A percentile compares a stretch with the other conserved stretches of the same genome.
These are phyloP conservation scores for Talaromyces sp. DNA, from an alignment of 2,329 filamentous ascomycete species.

Conservation along the genomic window DNA sequence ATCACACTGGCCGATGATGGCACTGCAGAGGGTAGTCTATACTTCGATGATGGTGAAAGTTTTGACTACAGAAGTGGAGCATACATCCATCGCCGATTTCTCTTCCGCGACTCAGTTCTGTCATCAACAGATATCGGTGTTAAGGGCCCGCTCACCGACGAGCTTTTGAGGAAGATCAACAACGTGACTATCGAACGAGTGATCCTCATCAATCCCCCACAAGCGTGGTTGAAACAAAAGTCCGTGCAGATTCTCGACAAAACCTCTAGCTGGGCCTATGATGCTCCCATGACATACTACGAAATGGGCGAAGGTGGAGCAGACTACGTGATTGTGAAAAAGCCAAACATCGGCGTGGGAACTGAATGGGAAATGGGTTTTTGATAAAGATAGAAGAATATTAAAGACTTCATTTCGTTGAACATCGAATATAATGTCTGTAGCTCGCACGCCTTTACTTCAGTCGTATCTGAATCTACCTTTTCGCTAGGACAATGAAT, in stretches of 20 bases:
- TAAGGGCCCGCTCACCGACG: constrained; percentile 66
- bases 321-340: constrained; percentile 65
- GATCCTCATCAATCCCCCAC: constrained; percentile 77
- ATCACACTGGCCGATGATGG: constrained; percentile 69
- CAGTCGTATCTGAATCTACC: no score
- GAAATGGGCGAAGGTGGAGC: constrained; percentile 58
- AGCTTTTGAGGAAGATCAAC: constrained; percentile 78
- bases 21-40: constrained; percentile 78
- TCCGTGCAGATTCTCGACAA: constrained; percentile 55
- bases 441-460: no score
- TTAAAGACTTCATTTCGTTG: no score
- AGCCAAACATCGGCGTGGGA: constrained; percentile 63
- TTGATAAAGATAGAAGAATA: no score
- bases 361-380: constrained; percentile 67
- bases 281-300: constrained; percentile 62
- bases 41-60: constrained; percentile 90
- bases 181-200: constrained; percentile 81
- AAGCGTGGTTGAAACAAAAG: constrained; percentile 67
- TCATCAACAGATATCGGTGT: constrained; percentile 68
- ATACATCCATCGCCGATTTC: constrained; percentile 83
- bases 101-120: constrained; percentile 63
- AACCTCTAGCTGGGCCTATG: constrained; percentile 46
- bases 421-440: no score
- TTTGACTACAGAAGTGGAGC: constrained; percentile 85
- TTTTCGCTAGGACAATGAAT: no score